Conservation (phyloP, 169 alveolate genomes). For the Eimeria maxima region DNA sequence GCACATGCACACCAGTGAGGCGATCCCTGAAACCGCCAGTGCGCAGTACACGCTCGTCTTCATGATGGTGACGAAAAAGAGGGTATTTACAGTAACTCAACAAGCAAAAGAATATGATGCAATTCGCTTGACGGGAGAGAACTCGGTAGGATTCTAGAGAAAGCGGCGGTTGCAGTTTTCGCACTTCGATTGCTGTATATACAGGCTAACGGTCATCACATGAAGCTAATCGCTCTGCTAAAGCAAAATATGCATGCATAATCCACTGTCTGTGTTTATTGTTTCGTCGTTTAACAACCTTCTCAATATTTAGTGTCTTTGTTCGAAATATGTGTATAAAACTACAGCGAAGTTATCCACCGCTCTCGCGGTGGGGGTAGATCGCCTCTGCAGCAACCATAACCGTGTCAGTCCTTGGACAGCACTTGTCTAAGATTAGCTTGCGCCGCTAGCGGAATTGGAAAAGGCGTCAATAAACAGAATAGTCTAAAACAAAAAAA, state of each 20-base stretch:
- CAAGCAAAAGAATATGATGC: neutral
- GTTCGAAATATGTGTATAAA: neutral
- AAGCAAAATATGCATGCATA: neutral
- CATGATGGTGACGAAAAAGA: neutral
- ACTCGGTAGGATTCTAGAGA: neutral
- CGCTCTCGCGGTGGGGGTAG: neutral
- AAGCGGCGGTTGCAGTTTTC: neutral
- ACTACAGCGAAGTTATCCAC: neutral
- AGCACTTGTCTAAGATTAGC: neutral
- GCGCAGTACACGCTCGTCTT: neutral
- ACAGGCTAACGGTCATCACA: neutral
- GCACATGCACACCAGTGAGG: neutral
- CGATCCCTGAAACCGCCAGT: constrained; percentile 3
- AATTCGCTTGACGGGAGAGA: neutral
- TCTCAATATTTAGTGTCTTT: neutral
- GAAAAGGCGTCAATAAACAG: neutral
- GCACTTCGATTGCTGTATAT: neutral
- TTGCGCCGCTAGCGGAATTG: neutral
- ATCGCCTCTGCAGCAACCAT: neutral
- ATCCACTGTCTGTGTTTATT: neutral
- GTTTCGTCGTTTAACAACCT: neutral
- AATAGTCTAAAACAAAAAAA: neutral
- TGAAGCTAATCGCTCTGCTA: neutral
- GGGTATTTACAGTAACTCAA: neutral
- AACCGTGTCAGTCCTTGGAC: neutral